Evolutionary conservation across 805 yeast genomes (phyloP).

Genomic region (Wickerhamomyces xylosicus): DNA sequence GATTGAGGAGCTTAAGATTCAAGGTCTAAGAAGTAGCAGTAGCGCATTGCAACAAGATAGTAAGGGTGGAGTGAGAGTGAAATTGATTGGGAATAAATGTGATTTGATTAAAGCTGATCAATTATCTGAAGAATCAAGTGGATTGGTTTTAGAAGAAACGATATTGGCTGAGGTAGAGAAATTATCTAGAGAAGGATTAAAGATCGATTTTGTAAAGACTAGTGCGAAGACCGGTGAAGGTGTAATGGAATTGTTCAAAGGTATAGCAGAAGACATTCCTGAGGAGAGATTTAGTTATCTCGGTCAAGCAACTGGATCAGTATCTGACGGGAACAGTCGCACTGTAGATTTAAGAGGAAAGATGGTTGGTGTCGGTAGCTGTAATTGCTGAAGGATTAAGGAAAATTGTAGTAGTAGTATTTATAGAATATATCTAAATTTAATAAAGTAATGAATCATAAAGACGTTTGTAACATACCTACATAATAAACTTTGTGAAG

Average conservation of each 20-base stretch:
- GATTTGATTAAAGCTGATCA: slow-evolving; percentile 36
- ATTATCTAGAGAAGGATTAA: slow-evolving; percentile 20
- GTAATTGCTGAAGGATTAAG: no score
- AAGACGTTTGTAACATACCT: no score
- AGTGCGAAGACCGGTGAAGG: slow-evolving; percentile 62
- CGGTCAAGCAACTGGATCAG: no score
- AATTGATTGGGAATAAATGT: slow-evolving; percentile 78
- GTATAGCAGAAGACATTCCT: slow-evolving; percentile 38
- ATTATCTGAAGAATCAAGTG: background rate
- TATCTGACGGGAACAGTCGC: no score
- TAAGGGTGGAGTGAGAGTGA: slow-evolving; percentile 61
- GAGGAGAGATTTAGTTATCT: slow-evolving; percentile 19
- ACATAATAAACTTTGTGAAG: no score
- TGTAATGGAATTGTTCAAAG: slow-evolving; percentile 32
- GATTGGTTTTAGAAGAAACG: background rate
- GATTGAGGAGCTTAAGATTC: slow-evolving; percentile 86
- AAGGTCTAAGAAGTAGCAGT: slow-evolving; percentile 39
- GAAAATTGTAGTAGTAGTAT: no score
- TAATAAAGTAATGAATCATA: no score
- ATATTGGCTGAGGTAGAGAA: background rate
- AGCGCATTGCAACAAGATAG: no score
- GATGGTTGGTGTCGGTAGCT: no score
- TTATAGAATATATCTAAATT: no score
- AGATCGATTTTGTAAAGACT: slow-evolving; percentile 15
- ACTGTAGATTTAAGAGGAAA: no score